These are phyloP conservation scores for Ligustrum vulgare DNA, from an alignment of 257 asterid genomes.

Conservation along the genomic window DNA sequence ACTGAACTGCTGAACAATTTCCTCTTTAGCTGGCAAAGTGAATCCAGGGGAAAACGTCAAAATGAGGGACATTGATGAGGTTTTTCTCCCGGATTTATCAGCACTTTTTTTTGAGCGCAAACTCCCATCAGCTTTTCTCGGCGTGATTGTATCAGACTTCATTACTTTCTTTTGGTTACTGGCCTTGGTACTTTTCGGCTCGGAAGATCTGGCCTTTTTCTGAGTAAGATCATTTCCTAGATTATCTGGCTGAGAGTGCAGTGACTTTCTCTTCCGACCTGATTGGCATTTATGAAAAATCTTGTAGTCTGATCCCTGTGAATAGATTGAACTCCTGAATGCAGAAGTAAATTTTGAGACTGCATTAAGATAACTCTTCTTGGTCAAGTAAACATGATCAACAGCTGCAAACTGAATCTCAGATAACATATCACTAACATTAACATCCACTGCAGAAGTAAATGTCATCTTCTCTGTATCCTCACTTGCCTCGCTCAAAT, in stretches of 20 bases:
- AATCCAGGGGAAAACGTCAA: slow-evolving; percentile 46
- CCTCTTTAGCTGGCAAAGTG: slow-evolving; percentile 62
- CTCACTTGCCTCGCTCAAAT: background rate
- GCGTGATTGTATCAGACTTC: slow-evolving; percentile 22
- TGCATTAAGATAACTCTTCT: slow-evolving; percentile 36
- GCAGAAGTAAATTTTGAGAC: slow-evolving; percentile 49
- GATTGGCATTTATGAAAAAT: slow-evolving; percentile 18
- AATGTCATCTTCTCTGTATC: slow-evolving; percentile 20
- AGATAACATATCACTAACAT: slow-evolving; percentile 38
- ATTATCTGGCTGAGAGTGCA: slow-evolving; percentile 20
- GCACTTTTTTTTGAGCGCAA: slow-evolving; percentile 16
- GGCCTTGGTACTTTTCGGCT: slow-evolving; percentile 14
- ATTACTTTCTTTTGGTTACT: slow-evolving; percentile 7
- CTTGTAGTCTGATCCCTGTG: slow-evolving; percentile 37
- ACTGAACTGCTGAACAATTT: slow-evolving; percentile 35
- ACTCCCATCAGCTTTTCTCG: slow-evolving; percentile 32
- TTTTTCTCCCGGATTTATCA: slow-evolving; percentile 20
- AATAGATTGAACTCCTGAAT: slow-evolving; percentile 45
- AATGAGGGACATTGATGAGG: slow-evolving; percentile 32
- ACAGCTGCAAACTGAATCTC: slow-evolving; percentile 49
- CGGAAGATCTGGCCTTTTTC: slow-evolving; percentile 21
- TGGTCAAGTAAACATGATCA: slow-evolving; percentile 37
- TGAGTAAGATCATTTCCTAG: background rate
- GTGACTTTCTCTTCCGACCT: slow-evolving; percentile 39
- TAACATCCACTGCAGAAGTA: slow-evolving; percentile 33